A percentile compares a stretch with the other conserved stretches of the same genome.
phyloP scores from a whole-genome alignment of 306 rosid genomes.

The Sphenostylis stenocarpa region DNA sequence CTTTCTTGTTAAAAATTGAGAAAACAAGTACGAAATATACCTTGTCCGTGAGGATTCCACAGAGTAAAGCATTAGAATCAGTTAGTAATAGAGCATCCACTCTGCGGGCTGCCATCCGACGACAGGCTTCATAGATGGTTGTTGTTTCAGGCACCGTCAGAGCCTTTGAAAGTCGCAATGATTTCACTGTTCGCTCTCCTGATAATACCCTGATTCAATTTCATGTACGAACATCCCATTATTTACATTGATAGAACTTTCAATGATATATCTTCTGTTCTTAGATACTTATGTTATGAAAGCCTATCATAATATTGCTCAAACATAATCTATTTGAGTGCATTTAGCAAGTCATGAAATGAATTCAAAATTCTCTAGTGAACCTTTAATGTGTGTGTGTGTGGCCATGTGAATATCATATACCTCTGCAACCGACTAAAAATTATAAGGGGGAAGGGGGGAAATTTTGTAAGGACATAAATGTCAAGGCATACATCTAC shows the following conservation, averaged over 20 bases:
- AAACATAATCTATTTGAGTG: neutral
- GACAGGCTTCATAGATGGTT: constrained; percentile 81
- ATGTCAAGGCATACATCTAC: neutral
- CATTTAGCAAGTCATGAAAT: constrained; percentile 26
- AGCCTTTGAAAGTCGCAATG: constrained; percentile 87
- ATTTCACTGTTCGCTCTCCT: constrained; percentile 90
- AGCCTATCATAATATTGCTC: neutral
- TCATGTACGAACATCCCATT: constrained; percentile 23
- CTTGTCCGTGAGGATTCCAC: constrained; percentile 99
- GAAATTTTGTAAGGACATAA: neutral
- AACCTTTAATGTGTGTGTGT: constrained; percentile 13
- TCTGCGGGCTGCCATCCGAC: constrained; percentile 94
- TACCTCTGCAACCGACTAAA: constrained; percentile 12
- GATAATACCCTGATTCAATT: constrained; percentile 62
- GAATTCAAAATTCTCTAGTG: constrained; percentile 10
- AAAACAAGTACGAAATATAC: constrained; percentile 39
- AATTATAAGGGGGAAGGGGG: constrained; percentile 7
- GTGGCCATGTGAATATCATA: constrained; percentile 9
- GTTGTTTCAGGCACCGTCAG: constrained; percentile 89
- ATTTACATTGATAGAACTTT: constrained; percentile 28
- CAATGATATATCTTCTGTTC: constrained; percentile 7
- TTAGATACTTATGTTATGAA: constrained; percentile 4
- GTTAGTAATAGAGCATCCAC: constrained; percentile 91
- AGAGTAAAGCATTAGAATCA: constrained; percentile 89
- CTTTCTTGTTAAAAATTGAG: constrained; percentile 13